Evolutionary conservation across 352 stramenopile species (phyloP).

Genomic region (Globisporangium lucens): DNA sequence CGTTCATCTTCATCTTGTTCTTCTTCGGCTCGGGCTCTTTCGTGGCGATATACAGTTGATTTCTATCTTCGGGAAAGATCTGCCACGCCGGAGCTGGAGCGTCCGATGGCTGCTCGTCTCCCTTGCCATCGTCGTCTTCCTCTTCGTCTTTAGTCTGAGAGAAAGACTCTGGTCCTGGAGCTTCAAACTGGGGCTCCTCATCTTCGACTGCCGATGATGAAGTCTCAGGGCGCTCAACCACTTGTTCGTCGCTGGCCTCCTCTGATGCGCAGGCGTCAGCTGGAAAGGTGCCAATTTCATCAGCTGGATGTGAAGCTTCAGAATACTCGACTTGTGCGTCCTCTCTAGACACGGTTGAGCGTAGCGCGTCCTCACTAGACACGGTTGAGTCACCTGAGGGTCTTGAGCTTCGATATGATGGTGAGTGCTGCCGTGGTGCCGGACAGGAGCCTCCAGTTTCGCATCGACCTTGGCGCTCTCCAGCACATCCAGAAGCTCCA

Average conservation of each 20-base stretch:
- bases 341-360: not conserved
- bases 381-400: not conserved
- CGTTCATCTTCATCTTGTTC: not conserved
- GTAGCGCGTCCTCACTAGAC: not conserved
- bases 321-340: not conserved
- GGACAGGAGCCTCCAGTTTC: not conserved
- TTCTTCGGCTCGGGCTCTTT: constrained; percentile 10
- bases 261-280: not conserved
- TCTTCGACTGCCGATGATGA: not conserved
- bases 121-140: not conserved
- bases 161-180: not conserved
- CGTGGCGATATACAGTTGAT: constrained; percentile 11
- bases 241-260: not conserved
- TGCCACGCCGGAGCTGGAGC: constrained; percentile 8
- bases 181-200: not conserved
- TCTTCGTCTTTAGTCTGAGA: not conserved
- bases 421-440: not conserved
- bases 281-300: not conserved
- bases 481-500: constrained; percentile 25
- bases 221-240: not conserved
- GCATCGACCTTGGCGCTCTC: not conserved
- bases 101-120: not conserved
- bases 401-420: not conserved
- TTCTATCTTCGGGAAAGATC: constrained; percentile 15
- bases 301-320: not conserved